Conservation (phyloP, 2,329 filamentous ascomycete genomes). For the Neonectria neomacrospora region DNA sequence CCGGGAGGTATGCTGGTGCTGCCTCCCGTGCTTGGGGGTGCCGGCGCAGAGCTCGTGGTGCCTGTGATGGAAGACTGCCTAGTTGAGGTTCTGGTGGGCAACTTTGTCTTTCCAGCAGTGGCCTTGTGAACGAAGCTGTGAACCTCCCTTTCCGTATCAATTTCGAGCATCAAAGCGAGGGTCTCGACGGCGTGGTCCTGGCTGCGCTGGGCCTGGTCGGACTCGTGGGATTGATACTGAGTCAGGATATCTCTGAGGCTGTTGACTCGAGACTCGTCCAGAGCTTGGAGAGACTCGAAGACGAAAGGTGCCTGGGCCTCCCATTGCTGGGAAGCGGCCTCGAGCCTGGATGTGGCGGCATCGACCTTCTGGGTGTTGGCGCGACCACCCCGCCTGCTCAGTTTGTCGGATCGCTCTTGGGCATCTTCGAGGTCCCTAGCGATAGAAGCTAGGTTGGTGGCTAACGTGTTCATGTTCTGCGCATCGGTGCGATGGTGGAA, state of each 20-base stretch:
- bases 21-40: conserved; percentile 43
- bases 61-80: conserved; percentile 54
- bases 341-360: conserved; percentile 76
- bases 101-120: conserved; percentile 53
- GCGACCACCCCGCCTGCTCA: conserved; percentile 81
- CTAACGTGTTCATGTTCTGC: conserved; percentile 82
- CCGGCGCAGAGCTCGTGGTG: conserved; percentile 40
- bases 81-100: conserved; percentile 54
- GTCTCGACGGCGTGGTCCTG: conserved; percentile 81
- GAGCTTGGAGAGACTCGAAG: conserved; percentile 89
- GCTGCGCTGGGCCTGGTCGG: conserved; percentile 83
- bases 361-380: conserved; percentile 82
- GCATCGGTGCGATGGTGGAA: conserved; percentile 82
- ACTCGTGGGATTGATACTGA: conserved; percentile 91
- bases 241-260: conserved; percentile 91
- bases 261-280: conserved; percentile 90
- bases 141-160: conserved; percentile 89
- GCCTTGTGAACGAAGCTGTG: conserved; percentile 70
- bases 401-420: conserved; percentile 86
- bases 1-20: conserved; percentile 33
- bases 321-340: conserved; percentile 87
- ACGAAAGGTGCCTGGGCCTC: conserved; percentile 94
- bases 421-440: conserved; percentile 87
- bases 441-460: conserved; percentile 81
- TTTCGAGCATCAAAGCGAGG: conserved; percentile 83